phyloP scores from a whole-genome alignment of 768 basidiomycete species.

The Lactarius sp. region DNA sequence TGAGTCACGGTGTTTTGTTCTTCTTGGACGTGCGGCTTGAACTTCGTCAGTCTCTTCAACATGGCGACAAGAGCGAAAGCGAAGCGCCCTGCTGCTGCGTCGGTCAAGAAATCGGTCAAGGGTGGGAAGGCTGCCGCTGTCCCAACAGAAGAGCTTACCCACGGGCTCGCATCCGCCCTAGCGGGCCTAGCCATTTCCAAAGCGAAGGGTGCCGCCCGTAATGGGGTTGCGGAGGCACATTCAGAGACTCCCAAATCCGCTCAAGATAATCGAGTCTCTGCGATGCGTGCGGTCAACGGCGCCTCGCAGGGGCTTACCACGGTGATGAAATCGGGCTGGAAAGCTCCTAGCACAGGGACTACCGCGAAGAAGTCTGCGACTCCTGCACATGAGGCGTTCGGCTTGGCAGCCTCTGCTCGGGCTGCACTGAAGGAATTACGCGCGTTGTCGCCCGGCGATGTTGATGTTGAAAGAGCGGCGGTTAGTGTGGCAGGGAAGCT shows the following conservation, averaged over 20 bases:
- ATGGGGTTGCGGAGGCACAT: neutral
- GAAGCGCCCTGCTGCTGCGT: neutral
- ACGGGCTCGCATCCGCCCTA: conserved; percentile 28
- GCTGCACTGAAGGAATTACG: conserved; percentile 47
- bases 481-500: conserved; percentile 63
- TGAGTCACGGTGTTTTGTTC: neutral
- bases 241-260: neutral
- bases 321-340: conserved; percentile 58
- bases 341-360: conserved; percentile 34
- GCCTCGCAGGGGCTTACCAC: conserved; percentile 54
- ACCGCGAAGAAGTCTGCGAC: conserved; percentile 27
- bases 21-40: neutral
- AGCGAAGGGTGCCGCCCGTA: conserved; percentile 13
- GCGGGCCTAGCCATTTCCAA: conserved; percentile 29
- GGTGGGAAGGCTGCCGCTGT: neutral
- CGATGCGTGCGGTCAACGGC: conserved; percentile 63
- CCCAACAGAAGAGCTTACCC: conserved; percentile 28
- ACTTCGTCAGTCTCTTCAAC: neutral
- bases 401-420: conserved; percentile 38
- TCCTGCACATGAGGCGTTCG: conserved; percentile 31
- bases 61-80: conserved; percentile 15
- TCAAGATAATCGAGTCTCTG: conserved; percentile 24
- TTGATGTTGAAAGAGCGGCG: conserved; percentile 73
- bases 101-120: neutral
- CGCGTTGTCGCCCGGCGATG: conserved; percentile 38